Evolutionary conservation across 2,329 filamentous ascomycete genomes (phyloP), one percentile per base, ranked within the genome.

Genomic region (Aspergillus flavus): DNA sequence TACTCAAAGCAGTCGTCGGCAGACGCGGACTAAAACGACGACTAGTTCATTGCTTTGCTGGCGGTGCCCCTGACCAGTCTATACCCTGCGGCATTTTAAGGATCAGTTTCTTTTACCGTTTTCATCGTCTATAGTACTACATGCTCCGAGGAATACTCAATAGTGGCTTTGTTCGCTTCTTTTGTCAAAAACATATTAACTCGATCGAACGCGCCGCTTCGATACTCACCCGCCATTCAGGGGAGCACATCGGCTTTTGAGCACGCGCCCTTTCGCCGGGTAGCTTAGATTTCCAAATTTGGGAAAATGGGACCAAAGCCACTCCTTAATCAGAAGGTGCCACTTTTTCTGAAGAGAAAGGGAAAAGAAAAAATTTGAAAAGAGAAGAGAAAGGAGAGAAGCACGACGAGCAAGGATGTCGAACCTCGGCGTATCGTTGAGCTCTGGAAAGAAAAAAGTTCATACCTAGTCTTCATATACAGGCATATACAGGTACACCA

Each of bases 61-160:
- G 58, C 52, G 41, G 39, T 46, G 52, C 58, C 58, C 58, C 58
- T 61, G 58, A 56, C 58, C 50, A 61, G 34, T 61, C 58, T 61
- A 34, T 36, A 55, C 32, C 39, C 41, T 36, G 52, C 52, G 32
- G 52, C n/a, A 54, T 54, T 54, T 36, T 34, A 54, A 10, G 11
- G 19, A 16, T 54, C 28, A n/a, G 10, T 32, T n/a, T n/a, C 16
- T 53, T 34, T 46, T 32, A 50, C 57, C 34, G 28, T 59, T 59
- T 53, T 46, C 34, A 59, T 57, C 55, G 34, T 30, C 36, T 46
- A 32, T n/a, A 46, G 26, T 36, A 21, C 30, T 21, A 54, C 12
- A 34, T 36, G 19, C 21, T 58, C 36, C 45, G 36, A 53, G 46
- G 43, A 39, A 58, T 46, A 62, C 57, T 30, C 46, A 54, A 28